Evolutionary conservation across 192 early-diverging fungal species (phyloP).

Genomic region (Coemansia sp.): DNA sequence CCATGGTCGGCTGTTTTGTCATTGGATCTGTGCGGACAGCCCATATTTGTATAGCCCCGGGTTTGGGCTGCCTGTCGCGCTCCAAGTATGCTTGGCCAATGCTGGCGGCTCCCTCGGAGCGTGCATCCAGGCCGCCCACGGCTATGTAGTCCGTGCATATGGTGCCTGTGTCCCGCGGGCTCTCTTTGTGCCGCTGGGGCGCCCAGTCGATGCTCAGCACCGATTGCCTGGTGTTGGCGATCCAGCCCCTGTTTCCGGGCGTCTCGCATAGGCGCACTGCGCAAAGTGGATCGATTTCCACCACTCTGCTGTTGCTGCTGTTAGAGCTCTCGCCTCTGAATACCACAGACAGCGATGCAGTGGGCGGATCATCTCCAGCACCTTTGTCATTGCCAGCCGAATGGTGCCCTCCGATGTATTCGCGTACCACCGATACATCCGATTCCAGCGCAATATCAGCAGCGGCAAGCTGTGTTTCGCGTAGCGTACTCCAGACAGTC

Average conservation of each 20-base stretch:
- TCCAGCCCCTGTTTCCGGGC: slow-evolving; percentile 14
- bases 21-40: slow-evolving; percentile 11
- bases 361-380: neutral
- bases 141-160: slow-evolving; percentile 25
- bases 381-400: neutral
- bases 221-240: slow-evolving; percentile 20
- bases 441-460: slow-evolving; percentile 10
- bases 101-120: neutral
- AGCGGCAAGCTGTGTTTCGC: slow-evolving; percentile 5
- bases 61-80: slow-evolving; percentile 19
- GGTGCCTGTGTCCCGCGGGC: neutral
- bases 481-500: slow-evolving; percentile 23
- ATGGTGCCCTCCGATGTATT: neutral
- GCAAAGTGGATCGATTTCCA: slow-evolving; percentile 5
- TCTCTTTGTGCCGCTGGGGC: slow-evolving; percentile 1
- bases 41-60: slow-evolving; percentile 44
- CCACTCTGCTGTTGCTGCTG: neutral
- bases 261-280: slow-evolving; percentile 5
- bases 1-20: neutral
- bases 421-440: neutral
- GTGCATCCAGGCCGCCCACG: slow-evolving; percentile 21
- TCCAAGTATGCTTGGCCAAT: neutral
- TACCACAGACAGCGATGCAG: neutral
- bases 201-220: slow-evolving; percentile 39
- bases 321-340: neutral